Base-by-base conservation (phyloP, 2,329 filamentous ascomycete species). In the Fusarium bactridioides region DNA sequence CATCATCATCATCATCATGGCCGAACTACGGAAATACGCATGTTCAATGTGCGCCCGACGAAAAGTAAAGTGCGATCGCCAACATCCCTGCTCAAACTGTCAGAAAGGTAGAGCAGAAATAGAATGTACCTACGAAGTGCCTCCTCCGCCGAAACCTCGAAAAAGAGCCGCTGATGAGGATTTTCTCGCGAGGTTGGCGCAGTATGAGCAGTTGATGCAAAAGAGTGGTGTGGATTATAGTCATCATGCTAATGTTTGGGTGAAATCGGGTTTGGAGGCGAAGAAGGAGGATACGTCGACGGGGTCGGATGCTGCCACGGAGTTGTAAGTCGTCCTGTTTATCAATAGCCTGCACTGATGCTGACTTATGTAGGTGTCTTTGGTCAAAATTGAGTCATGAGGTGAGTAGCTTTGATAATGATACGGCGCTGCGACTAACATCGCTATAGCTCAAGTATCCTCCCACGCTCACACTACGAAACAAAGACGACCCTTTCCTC, bases 21-120 rank as follows among this genome's bases (percentile, higher is more conserved):
- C 2, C 19, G 29, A 44, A 4, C 25, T 50, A 10, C 55, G 38
- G n/a, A 77, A 70, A 50, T n/a, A 75, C 9, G 74, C 75, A 5
- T 77, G 75, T 5, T 61, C 62, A 5, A 33, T 73, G 3, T 76
- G 74, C 51, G 63, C 74, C 8, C 74, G 74, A 18, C 74, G 74
- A 4, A 76, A 76, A 18, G 68, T 76, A 4, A 72, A 80, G 57
- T 86, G 84, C 68, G 80, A 86, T 68, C 80, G 80, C 47, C 68
- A 68, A 19, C 73, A 77, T 4, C 83, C 83, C 2, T 86, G 85
- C 61, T 81, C 81, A 12, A 86, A 85, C 67, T 86, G 85, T 59
- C 62, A 75, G 43, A 86, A 83, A 65, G 77, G 83, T 4, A 63
- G 76, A 13, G 58, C 62, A 3, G 57, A 29, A 29, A 29, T 29